Percentiles rank a stretch among this genome's conserved stretches.
phyloP scores from a whole-genome alignment of 352 stramenopile species.

The Phytophthora citrophthora region DNA sequence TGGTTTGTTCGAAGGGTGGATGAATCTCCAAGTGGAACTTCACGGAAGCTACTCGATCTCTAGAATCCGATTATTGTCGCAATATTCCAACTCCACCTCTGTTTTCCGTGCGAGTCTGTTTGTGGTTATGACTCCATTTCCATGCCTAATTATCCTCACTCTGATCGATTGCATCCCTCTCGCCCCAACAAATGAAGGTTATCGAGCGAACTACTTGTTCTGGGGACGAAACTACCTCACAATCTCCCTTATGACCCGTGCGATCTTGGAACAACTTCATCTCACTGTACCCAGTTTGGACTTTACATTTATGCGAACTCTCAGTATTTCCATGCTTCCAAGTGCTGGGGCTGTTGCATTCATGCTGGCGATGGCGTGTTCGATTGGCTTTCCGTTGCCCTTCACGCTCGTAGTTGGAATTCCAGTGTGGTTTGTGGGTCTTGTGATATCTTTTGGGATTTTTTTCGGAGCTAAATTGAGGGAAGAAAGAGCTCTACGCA shows the following conservation, averaged over 20 bases:
- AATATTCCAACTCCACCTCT: slow-evolving; percentile 20
- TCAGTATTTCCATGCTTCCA: slow-evolving; percentile 22
- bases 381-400: slow-evolving; percentile 47
- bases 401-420: slow-evolving; percentile 49
- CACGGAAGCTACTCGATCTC: slow-evolving; percentile 45
- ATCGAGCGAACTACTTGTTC: slow-evolving; percentile 32
- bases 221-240: slow-evolving; percentile 29
- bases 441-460: slow-evolving; percentile 30
- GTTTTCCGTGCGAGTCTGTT: slow-evolving; percentile 11
- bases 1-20: slow-evolving; percentile 27
- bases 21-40: slow-evolving; percentile 44
- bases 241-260: slow-evolving; percentile 29
- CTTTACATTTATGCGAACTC: slow-evolving; percentile 4
- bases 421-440: slow-evolving; percentile 27
- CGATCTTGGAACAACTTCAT: slow-evolving; percentile 27
- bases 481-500: slow-evolving; percentile 10
- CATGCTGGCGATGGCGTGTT: slow-evolving; percentile 30
- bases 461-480: slow-evolving; percentile 35
- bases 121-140: slow-evolving; percentile 17
- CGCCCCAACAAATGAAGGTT: slow-evolving; percentile 17
- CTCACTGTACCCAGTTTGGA: slow-evolving; percentile 26
- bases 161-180: slow-evolving; percentile 29
- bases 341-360: slow-evolving; percentile 34
- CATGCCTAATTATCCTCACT: slow-evolving; percentile 26
- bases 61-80: slow-evolving; percentile 17